Conservation (phyloP, 1,139 yeast genomes). For the Taphrina deformans region DNA sequence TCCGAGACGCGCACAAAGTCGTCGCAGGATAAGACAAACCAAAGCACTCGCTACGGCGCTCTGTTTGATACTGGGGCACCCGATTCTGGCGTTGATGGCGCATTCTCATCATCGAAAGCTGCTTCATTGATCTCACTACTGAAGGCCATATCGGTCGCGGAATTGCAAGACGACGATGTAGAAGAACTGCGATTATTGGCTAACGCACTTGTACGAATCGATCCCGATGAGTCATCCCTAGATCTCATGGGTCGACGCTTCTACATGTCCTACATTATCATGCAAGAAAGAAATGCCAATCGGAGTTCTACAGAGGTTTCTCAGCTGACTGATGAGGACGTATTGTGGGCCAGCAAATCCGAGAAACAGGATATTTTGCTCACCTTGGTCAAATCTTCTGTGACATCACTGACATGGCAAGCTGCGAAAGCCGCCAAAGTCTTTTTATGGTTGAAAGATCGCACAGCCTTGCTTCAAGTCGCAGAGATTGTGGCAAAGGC, state of each 20-base stretch:
- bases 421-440: slow-evolving; percentile 63
- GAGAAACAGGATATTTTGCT: slow-evolving; percentile 62
- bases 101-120: slow-evolving; percentile 1
- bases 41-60: not conserved
- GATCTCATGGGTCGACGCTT: slow-evolving; percentile 21
- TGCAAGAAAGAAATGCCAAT: not conserved
- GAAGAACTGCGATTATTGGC: not conserved
- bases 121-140: slow-evolving; percentile 6
- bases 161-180: not conserved
- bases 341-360: slow-evolving; percentile 68
- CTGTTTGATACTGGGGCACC: not conserved
- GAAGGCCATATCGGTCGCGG: not conserved
- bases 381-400: slow-evolving; percentile 54
- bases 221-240: not conserved
- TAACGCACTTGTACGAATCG: not conserved
- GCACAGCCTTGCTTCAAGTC: slow-evolving; percentile 52
- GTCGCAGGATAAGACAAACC: not conserved
- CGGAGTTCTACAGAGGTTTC: too few relatives aligned
- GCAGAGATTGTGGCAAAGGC: slow-evolving; percentile 52
- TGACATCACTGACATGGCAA: slow-evolving; percentile 57
- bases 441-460: slow-evolving; percentile 68
- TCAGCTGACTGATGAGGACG: slow-evolving; percentile 49
- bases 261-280: slow-evolving; percentile 10
- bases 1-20: not conserved
- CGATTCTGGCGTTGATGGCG: not conserved